Evolutionary conservation across 2,329 filamentous ascomycete genomes (phyloP), one percentile per base, ranked within the genome.

Genomic region (Cordyceps fumosorosea): DNA sequence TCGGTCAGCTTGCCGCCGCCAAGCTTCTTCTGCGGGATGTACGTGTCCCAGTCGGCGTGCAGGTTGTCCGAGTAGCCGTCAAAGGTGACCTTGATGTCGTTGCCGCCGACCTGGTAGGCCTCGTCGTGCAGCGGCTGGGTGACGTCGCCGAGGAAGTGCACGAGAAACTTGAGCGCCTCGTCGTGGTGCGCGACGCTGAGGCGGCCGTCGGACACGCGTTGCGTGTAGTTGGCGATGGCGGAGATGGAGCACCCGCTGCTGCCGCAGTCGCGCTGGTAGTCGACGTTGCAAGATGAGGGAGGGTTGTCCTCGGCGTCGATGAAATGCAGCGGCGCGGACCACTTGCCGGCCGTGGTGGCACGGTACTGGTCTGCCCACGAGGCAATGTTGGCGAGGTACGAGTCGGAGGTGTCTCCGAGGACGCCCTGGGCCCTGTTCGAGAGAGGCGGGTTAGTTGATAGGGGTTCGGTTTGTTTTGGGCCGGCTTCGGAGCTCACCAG

Each of bases 1-100:
- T 73, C 69, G 24, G 71, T 52, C 48, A 75, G 67, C 3, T 67
- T 69, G 32, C 68, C 69, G 64, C 75, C 76, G 60, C 76, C 76
- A 1, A 73, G 69, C 40, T 76, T 70, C 57, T 73, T 72, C 67
- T 84, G 77, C 12, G 82, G 80, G 64, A 87, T 85, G 56, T 78
- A 74, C 6, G 80, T 83, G 69, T 88, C 85, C 85, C 85, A 88
- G 56, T 83, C 77, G 5, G 80, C 70, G 70, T 88, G 85, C 6
- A 88, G 76, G 69, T 88, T 88, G 32, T 81, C 82, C 44, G 69
- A 67, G 26, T 78, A 74, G 16, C 78, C 60, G 45, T 34, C 60
- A 56, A 62, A 62, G n/a, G 86, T 62, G 45, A 62, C 60, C 16
- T 62, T 57, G 60, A 62, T 62, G 22, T 57, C 6, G 37, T 62